A percentile compares a stretch with the other conserved stretches of the same genome.
Conservation (phyloP, 192 early-diverging fungal species). For the Mortierella antarctica region DNA sequence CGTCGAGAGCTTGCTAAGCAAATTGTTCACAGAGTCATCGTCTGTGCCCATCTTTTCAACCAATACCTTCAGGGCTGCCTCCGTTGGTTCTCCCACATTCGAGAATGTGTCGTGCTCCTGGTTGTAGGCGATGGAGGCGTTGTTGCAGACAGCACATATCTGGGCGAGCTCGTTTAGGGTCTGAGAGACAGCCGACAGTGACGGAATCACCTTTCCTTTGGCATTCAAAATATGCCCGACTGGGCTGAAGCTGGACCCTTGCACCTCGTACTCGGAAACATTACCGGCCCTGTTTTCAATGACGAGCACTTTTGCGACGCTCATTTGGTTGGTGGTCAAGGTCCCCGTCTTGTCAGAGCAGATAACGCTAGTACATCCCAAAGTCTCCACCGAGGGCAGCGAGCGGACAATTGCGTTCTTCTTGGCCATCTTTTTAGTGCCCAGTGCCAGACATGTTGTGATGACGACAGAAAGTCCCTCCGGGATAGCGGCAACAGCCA, state of each 20-base stretch:
- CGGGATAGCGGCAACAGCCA: conserved; percentile 98
- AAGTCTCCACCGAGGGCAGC: conserved; percentile 93
- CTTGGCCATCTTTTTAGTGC: conserved; percentile 97
- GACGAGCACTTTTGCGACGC: conserved; percentile 69
- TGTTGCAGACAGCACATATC: conserved; percentile 92
- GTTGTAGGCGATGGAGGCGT: conserved; percentile 87
- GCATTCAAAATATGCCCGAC: conserved; percentile 66
- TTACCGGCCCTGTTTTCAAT: conserved; percentile 62
- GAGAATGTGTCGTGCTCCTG: conserved; percentile 68
- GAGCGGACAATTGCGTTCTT: conserved; percentile 96
- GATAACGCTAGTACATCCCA: conserved; percentile 97
- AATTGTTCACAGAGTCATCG: conserved; percentile 72
- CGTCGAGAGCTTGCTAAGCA: conserved; percentile 57
- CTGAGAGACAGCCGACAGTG: conserved; percentile 65
- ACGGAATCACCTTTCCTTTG: conserved; percentile 58
- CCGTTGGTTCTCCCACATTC: conserved; percentile 97
- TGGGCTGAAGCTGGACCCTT: conserved; percentile 92
- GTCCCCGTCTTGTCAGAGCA: conserved; percentile 99
- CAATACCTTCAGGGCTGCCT: conserved; percentile 95
- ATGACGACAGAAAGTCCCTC: conserved; percentile 99
- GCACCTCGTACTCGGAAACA: conserved; percentile 80
- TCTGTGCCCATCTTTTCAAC: conserved; percentile 94
- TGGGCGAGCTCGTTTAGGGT: conserved; percentile 79
- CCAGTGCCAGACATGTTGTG: conserved; percentile 96
- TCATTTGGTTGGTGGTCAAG: conserved; percentile 99